Evolutionary conservation across 139 green algal genomes (phyloP), one percentile per base, ranked within the genome.

Genomic region (Desmodesmus armatus): DNA sequence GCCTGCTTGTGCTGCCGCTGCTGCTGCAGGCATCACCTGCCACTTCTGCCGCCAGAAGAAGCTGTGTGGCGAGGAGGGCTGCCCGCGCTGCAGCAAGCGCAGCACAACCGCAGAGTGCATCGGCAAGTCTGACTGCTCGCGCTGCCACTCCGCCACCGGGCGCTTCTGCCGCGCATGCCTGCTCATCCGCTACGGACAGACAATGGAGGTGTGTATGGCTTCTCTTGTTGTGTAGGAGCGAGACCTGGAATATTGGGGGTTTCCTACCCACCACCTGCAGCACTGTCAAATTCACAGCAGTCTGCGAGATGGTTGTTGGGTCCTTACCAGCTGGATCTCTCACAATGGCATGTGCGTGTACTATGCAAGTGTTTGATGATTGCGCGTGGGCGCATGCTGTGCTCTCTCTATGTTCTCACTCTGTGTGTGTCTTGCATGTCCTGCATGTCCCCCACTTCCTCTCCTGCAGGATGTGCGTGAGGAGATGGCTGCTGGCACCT

Each of bases 1-100:
- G 13, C 35, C 49, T 33, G 6, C 47, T 23, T 37, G 15, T n/a
- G 23, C 11, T 6, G 29, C n/a, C 13, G 11, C 37, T 39, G 23
- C 44, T 78, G 29, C 51, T 74, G 13, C 82, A 93, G 93, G 93
- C 63, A 88, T 95, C 83, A 90, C 84, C 53, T 95, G 91, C 88
- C 93, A 95, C 87, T 96, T 96, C 87, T 93, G 93, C 88, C 85
- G 92, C 9, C 91, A 96, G 91, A 96, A 96, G 88, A 96, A 93
- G 91, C 89, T 96, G 78, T 96, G 93, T 81, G 90, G 86, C 0
- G 93, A 96, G 89, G 63, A 78, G 23, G 85, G 85, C 82, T 96
- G 93, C 89, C 85, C 82, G 0, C 90, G 92, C 82, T 96, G 93
- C 90, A 70, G 33, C 33, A 29, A 66, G 35, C 88, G 91, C 49